Conservation (phyloP, 306 rosid species). For the Quercus suber region DNA sequence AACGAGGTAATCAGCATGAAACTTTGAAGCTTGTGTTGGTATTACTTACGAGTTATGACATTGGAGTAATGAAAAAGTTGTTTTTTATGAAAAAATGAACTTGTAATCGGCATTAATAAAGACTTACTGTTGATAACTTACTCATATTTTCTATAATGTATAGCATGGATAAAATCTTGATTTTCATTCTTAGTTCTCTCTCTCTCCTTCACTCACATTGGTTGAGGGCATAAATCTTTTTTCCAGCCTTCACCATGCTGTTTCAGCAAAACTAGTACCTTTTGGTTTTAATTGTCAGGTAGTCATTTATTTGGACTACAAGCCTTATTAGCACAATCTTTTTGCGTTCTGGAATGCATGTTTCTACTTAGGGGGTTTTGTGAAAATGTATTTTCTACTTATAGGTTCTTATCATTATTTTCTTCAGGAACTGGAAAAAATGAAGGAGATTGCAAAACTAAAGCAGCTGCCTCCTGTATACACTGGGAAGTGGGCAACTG, state of each 20-base stretch:
- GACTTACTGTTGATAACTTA: background rate
- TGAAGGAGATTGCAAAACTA: conserved; percentile 83
- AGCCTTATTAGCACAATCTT: background rate
- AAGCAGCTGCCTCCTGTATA: conserved; percentile 85
- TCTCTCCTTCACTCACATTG: background rate
- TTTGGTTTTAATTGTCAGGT: background rate
- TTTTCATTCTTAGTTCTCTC: background rate
- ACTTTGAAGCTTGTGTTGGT: background rate
- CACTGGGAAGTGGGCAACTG: conserved; percentile 80
- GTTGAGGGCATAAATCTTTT: background rate
- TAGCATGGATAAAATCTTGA: background rate
- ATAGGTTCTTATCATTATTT: background rate
- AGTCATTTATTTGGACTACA: background rate
- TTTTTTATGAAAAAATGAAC: background rate
- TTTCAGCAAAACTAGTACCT: too few relatives aligned
- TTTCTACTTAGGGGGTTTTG: background rate
- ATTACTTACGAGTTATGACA: background rate
- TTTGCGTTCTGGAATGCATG: background rate
- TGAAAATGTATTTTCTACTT: background rate
- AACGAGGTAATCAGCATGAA: conserved; percentile 52
- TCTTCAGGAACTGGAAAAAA: conserved; percentile 77
- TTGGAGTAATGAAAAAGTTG: background rate
- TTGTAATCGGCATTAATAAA: background rate
- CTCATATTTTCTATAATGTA: background rate
- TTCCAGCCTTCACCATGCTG: background rate